Percentiles rank a stretch among this genome's conserved stretches.
These are phyloP conservation scores for Spongispora temasekensis DNA, from an alignment of 1,284 basidiomycete genomes.

Conservation along the genomic window DNA sequence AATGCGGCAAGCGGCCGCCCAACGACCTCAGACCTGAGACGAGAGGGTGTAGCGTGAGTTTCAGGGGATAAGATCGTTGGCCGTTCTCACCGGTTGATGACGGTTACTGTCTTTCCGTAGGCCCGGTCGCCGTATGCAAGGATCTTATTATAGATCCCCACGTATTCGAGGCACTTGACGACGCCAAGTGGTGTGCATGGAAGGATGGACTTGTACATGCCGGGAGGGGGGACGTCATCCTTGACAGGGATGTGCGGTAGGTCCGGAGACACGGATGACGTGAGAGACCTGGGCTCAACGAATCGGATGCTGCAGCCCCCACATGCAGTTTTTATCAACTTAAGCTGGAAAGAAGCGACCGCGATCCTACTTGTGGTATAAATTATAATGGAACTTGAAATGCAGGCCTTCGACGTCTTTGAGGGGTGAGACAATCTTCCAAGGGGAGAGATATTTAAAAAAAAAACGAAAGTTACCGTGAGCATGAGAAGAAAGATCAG, in stretches of 20 bases:
- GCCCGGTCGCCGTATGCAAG: constrained; percentile 94
- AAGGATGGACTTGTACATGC: constrained; percentile 90
- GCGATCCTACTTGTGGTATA: constrained; percentile 85
- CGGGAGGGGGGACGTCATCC: constrained; percentile 70
- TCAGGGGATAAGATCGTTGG: not conserved
- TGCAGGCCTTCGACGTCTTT: constrained; percentile 98
- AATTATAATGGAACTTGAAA: constrained; percentile 95
- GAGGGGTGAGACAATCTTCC: constrained; percentile 87
- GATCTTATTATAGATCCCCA: constrained; percentile 91
- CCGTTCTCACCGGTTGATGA: constrained; percentile 82
- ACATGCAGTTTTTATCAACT: no score
- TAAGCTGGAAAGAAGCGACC: not conserved
- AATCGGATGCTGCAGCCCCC: constrained; percentile 81
- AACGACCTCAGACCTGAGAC: constrained; percentile 87
- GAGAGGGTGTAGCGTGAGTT: constrained; percentile 2
- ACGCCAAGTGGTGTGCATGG: constrained; percentile 97
- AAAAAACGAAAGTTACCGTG: not conserved
- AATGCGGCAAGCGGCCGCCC: constrained; percentile 93
- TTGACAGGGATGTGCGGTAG: constrained; percentile 39
- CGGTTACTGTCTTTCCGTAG: constrained; percentile 90
- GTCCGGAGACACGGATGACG: constrained; percentile 47
- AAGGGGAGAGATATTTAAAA: no score
- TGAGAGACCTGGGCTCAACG: constrained; percentile 64
- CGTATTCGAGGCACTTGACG: constrained; percentile 90
- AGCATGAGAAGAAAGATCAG: no score